Evolutionary conservation across 2,329 filamentous ascomycete species (phyloP), one percentile per base, ranked within the genome.

Genomic region (Colletotrichum sp.): DNA sequence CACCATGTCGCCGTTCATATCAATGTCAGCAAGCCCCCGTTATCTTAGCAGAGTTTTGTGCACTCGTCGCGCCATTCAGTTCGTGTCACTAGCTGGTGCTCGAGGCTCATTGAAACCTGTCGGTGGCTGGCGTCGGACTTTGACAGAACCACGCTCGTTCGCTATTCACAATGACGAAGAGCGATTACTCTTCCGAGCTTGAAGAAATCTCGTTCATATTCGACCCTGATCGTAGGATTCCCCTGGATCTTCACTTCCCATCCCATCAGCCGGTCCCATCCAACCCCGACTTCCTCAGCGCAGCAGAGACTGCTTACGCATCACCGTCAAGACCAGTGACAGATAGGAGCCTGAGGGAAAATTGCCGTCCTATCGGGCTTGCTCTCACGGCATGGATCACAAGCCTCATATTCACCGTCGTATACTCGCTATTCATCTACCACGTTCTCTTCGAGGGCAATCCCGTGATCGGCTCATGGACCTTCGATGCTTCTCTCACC

Each of bases 341-440:
- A 34, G 55, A 58, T 16, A 63, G 63, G 32, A 68, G 52, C 21
- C 30, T 73, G 18, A 64, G 2, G 26, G 26, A 61, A 7, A 56
- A 64, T 52, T 74, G 58, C 36, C 65, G 59, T 34, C 71, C 71
- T 4, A 48, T 74, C 2, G 52, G 30, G 18, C 32, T 74, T 8
- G 43, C 66, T 5, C 36, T 74, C 4, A 58, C 71, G 8, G 71
- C 71, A 13, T 74, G 71, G 71, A 18, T 56, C 9, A 26, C 32
- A 13, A 69, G 71, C 34, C n/a, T 63, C 14, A 1, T 74, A n/a
- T 74, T 74, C 28, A 74, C 67, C n/a, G 28, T 74, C 34, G 30
- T 66, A 3, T 74, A 74, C 38, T 74, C 67, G 21, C 34, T 74
- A 10, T 74, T 74, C 26, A 71, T 74, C 59, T 65, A 74, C n/a